A percentile compares a stretch with the other conserved stretches of the same genome.
Evolutionary conservation across 1,284 basidiomycete genomes (phyloP).

Genomic region (Apiotrichum akiyoshidainum): DNA sequence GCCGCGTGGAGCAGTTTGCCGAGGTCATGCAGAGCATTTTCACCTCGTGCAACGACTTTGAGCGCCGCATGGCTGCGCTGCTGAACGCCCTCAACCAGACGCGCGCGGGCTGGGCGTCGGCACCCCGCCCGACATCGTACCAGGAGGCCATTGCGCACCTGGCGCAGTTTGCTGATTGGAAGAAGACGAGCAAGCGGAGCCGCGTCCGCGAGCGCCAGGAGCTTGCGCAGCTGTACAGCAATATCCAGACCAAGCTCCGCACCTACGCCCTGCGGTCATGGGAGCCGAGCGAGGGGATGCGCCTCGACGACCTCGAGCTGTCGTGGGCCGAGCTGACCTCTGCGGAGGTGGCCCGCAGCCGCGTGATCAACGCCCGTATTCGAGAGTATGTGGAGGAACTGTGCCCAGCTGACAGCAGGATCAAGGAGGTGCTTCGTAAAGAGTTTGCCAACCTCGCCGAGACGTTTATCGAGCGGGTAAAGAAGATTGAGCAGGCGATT

Average conservation of each 20-base stretch:
- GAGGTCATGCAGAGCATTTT: conserved; percentile 75
- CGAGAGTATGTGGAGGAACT: conserved; percentile 62
- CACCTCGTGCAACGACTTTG: conserved; percentile 72
- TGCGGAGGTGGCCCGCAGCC: conserved; percentile 73
- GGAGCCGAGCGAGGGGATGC: conserved; percentile 68
- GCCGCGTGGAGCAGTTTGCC: conserved; percentile 91
- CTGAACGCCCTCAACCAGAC: conserved; percentile 63
- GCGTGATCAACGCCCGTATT: conserved; percentile 86
- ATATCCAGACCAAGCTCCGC: conserved; percentile 89
- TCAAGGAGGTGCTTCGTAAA: conserved; percentile 81
- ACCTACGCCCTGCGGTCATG: conserved; percentile 86
- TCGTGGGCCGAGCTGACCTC: conserved; percentile 71
- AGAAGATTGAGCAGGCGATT: conserved; percentile 69
- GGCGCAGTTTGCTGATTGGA: conserved; percentile 72
- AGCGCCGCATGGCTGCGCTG: conserved; percentile 67
- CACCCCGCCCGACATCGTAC: conserved; percentile 70
- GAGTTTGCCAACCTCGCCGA: conserved; percentile 81
- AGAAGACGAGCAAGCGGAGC: conserved; percentile 75
- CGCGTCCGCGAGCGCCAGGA: conserved; percentile 92
- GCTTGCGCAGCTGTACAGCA: conserved; percentile 80
- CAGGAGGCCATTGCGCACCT: conserved; percentile 74
- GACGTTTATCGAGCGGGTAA: conserved; percentile 71
- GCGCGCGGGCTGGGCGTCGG: conserved; percentile 63
- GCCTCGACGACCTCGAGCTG: conserved; percentile 70
- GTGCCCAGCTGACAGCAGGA: conserved; percentile 55